These are phyloP conservation scores for Mallotus repandus DNA, from an alignment of 441 rosid genomes.

Conservation along the genomic window DNA sequence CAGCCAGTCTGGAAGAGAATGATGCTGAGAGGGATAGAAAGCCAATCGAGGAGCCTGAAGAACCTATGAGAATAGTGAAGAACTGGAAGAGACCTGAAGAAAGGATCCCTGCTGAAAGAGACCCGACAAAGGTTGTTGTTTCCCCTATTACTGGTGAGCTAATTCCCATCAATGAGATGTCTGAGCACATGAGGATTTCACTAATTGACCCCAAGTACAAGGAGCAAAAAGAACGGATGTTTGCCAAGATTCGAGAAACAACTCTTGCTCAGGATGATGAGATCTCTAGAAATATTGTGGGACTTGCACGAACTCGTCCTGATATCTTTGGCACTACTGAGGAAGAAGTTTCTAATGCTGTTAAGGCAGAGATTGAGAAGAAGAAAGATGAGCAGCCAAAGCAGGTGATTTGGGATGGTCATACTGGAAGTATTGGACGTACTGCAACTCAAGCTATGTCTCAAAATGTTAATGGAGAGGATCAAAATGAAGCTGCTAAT, in stretches of 20 bases:
- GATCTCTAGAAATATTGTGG: constrained; percentile 91
- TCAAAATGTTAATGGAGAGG: constrained; percentile 72
- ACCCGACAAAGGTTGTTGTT: constrained; percentile 77
- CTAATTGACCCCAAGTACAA: constrained; percentile 97
- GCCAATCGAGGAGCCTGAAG: constrained; percentile 61
- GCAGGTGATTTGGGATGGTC: constrained; percentile 99
- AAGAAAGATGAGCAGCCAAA: constrained; percentile 98
- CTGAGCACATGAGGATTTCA: constrained; percentile 97
- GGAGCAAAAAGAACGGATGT: constrained; percentile 98
- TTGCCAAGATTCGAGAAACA: constrained; percentile 97
- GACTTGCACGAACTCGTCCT: constrained; percentile 89
- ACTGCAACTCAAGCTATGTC: constrained; percentile 97
- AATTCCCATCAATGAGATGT: constrained; percentile 92
- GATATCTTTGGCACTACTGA: constrained; percentile 99
- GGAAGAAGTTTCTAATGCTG: constrained; percentile 99
- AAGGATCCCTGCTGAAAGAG: constrained; percentile 83
- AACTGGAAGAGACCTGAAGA: constrained; percentile 99
- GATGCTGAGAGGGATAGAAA: constrained; percentile 43
- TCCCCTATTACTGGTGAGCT: constrained; percentile 97
- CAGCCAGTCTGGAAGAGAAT: constrained; percentile 65
- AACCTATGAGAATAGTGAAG: constrained; percentile 93
- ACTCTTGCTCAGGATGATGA: constrained; percentile 99
- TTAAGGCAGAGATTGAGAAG: constrained; percentile 98
- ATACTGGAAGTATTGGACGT: constrained; percentile 94
- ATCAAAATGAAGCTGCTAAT: constrained; percentile 52